Conservation (phyloP, 2,329 filamentous ascomycete genomes). For the Pseudocercospora ulei region DNA sequence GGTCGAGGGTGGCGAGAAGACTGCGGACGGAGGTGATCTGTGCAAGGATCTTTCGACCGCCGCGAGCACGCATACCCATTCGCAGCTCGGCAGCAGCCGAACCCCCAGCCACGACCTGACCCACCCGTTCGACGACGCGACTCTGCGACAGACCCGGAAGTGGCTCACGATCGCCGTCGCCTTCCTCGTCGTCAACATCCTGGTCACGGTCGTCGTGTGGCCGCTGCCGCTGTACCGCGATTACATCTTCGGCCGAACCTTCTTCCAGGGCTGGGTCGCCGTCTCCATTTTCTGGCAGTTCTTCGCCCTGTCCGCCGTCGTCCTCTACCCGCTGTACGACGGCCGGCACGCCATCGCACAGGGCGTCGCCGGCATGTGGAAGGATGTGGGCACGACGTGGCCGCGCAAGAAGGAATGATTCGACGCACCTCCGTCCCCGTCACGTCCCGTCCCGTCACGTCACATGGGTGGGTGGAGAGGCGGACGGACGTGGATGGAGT, state of each 20-base stretch:
- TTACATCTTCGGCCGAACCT: slow-evolving; percentile 42
- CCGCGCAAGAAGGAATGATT: background rate
- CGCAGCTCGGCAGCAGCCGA: background rate
- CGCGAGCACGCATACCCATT: background rate
- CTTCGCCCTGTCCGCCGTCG: slow-evolving; percentile 40
- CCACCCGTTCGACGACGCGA: slow-evolving; percentile 37
- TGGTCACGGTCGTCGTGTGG: slow-evolving; percentile 44
- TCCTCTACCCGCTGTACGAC: slow-evolving; percentile 43
- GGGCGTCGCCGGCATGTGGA: slow-evolving; percentile 25
- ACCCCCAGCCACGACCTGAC: slow-evolving; percentile 28
- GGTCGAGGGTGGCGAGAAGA: background rate
- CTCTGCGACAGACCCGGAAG: slow-evolving; percentile 19
- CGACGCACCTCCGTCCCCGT: no score
- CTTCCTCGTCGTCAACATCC: slow-evolving; percentile 38
- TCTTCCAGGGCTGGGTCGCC: slow-evolving; percentile 41
- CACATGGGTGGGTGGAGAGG: no score
- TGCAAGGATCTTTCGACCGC: background rate
- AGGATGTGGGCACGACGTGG: slow-evolving; percentile 6
- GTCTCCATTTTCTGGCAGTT: slow-evolving; percentile 45
- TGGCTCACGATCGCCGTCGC: slow-evolving; percentile 32
- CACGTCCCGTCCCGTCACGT: no score
- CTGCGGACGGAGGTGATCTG: background rate
- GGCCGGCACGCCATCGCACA: slow-evolving; percentile 38
- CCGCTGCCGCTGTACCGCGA: slow-evolving; percentile 45
- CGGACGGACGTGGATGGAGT: no score